These are phyloP conservation scores for Inga leiocalycina DNA, from an alignment of 306 rosid species.

Conservation along the genomic window DNA sequence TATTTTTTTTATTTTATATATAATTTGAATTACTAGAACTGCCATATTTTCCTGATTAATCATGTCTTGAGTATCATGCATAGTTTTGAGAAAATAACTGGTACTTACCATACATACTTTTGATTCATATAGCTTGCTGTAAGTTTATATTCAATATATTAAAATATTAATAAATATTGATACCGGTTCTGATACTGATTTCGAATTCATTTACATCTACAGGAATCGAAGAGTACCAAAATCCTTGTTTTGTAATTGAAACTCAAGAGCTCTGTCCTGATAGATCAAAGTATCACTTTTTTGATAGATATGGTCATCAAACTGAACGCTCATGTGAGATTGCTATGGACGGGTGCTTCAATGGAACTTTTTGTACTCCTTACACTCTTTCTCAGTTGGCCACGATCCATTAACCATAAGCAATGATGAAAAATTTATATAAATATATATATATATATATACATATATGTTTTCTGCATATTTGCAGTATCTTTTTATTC, in stretches of 20 bases:
- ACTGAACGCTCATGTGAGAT: background rate
- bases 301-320: background rate
- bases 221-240: background rate
- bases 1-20: background rate
- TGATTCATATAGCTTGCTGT: background rate
- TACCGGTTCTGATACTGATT: background rate
- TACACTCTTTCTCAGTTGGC: constrained; percentile 2
- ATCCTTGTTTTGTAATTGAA: background rate
- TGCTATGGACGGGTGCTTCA: background rate
- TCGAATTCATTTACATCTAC: background rate
- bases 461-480: no score
- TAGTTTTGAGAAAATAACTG: background rate
- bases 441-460: no score
- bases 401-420: background rate
- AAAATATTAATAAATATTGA: background rate
- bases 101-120: background rate
- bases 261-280: background rate
- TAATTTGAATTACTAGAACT: background rate
- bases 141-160: background rate
- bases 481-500: no score
- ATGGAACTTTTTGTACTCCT: background rate
- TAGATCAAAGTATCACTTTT: background rate
- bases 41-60: background rate
- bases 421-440: background rate
- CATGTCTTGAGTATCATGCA: background rate